phyloP scores from a whole-genome alignment of 2,329 filamentous ascomycete genomes.

The Akanthomyces muscarius region DNA sequence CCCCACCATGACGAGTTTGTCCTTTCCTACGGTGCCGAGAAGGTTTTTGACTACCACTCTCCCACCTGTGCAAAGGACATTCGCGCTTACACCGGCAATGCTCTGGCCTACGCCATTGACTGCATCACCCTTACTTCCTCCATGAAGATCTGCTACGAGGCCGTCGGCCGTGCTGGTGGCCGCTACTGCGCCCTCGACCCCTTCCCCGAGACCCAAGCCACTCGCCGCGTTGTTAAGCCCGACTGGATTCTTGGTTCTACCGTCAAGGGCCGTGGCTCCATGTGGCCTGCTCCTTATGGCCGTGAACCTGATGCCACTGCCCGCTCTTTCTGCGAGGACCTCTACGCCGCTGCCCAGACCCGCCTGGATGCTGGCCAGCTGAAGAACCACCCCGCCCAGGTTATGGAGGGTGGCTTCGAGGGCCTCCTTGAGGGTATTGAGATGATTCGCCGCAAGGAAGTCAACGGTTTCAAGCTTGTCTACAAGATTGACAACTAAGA shows the following conservation, averaged over 20 bases:
- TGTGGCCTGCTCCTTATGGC: slow-evolving; percentile 23
- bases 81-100: slow-evolving; percentile 33
- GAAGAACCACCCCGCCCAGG: slow-evolving; percentile 19
- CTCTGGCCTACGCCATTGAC: slow-evolving; percentile 39
- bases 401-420: slow-evolving; percentile 27
- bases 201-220: slow-evolving; percentile 22
- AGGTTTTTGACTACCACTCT: slow-evolving; percentile 42
- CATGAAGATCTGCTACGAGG: slow-evolving; percentile 35
- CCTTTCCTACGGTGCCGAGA: slow-evolving; percentile 39
- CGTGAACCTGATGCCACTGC: slow-evolving; percentile 12
- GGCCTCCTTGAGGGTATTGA: slow-evolving; percentile 32
- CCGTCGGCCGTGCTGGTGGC: slow-evolving; percentile 36
- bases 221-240: slow-evolving; percentile 21
- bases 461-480: slow-evolving; percentile 41
- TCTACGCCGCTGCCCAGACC: slow-evolving; percentile 15
- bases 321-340: slow-evolving; percentile 13
- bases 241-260: slow-evolving; percentile 28
- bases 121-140: slow-evolving; percentile 35
- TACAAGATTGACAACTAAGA: slow-evolving; percentile 24
- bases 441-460: slow-evolving; percentile 28
- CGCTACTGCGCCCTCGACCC: slow-evolving; percentile 35
- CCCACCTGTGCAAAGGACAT: slow-evolving; percentile 33
- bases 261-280: slow-evolving; percentile 25
- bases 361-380: slow-evolving; percentile 18
- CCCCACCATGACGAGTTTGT: slow-evolving; percentile 39